Base-by-base conservation (phyloP, 2,329 filamentous ascomycete genomes). In the Talaromyces sp. region DNA sequence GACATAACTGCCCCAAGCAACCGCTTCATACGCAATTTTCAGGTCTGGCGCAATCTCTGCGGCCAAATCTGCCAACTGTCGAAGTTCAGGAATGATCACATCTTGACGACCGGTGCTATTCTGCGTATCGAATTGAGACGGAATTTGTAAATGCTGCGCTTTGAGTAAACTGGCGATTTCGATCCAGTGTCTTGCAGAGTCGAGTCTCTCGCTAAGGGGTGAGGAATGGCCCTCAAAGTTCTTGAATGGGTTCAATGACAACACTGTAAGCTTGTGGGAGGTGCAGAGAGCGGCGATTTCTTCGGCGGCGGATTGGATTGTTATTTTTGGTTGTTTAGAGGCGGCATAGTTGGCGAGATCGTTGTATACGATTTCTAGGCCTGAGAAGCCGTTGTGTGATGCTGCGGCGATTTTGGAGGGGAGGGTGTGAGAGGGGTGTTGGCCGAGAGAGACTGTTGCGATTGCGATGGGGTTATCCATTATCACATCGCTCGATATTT, bases 191-290 rank as follows among this genome's bases (percentile, higher is more conserved):
- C 48, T 37, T 3, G 75, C 76, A 2, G 60, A 66, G 2, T 67
- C 24, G 2, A 79, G 69, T 61, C 77, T 68, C 1, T 72, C 67
- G 1, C 63, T 7, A 1, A 79, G 65, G 0, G 73, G 70, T 0
- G 70, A 67, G 27, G 60, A 63, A 16, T 72, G 63, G 37, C 76
- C 77, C 66, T 79, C 76, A 62, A 74, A 78, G 65, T 77, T 77
- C 63, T 77, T 73, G 63, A 65, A 56, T 16, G 63, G 63, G 13
- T 60, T 60, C 3, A 65, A 16, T 14, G 63, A 65, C 19, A 65
- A 31, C 3, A 65, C 27, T 16, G 22, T 6, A 14, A 65, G n/a
- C 11, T 35, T 47, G n/a, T 65, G 13, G 1, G 52, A 37, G 31
- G 13, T 8, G 31, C 50, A 63, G 11, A 63, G 24, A 16, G 16